phyloP scores from a whole-genome alignment of 129 eudicot genomes.

The Flaveria linearis region DNA sequence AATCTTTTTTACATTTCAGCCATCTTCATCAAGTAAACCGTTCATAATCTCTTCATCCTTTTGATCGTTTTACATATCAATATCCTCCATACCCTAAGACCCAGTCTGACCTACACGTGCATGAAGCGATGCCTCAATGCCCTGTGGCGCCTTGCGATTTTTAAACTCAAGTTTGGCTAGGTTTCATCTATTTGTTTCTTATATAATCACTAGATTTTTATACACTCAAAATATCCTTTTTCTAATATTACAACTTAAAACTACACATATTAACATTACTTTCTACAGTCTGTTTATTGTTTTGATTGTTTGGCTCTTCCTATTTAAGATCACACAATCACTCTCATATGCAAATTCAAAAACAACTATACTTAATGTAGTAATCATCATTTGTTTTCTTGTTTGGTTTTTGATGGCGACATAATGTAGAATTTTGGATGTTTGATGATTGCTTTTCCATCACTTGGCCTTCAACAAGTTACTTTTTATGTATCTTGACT shows the following conservation, averaged over 20 bases:
- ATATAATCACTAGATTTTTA: not conserved
- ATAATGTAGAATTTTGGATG: not conserved
- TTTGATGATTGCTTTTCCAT: not conserved
- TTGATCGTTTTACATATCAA: too few relatives aligned
- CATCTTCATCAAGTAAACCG: not conserved
- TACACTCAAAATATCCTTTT: not conserved
- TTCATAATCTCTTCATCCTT: not conserved
- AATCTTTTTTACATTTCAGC: too few relatives aligned
- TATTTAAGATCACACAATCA: not conserved
- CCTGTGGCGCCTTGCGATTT: not conserved
- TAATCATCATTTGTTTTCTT: not conserved
- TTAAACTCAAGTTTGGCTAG: not conserved
- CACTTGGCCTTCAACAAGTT: not conserved
- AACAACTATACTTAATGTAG: not conserved
- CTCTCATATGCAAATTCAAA: not conserved
- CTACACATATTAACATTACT: not conserved
- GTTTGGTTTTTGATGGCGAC: slow-evolving; percentile 11
- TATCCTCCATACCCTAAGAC: too few relatives aligned
- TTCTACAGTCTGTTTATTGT: not conserved
- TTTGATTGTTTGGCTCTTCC: not conserved
- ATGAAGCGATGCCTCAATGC: not conserved
- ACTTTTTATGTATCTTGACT: not conserved
- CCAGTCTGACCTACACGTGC: not conserved
- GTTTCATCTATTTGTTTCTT: not conserved
- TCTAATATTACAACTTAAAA: not conserved